Percentiles rank a stretch among this genome's conserved stretches.
phyloP scores from a whole-genome alignment of 106 monocot species.

The Allium cepa region DNA sequence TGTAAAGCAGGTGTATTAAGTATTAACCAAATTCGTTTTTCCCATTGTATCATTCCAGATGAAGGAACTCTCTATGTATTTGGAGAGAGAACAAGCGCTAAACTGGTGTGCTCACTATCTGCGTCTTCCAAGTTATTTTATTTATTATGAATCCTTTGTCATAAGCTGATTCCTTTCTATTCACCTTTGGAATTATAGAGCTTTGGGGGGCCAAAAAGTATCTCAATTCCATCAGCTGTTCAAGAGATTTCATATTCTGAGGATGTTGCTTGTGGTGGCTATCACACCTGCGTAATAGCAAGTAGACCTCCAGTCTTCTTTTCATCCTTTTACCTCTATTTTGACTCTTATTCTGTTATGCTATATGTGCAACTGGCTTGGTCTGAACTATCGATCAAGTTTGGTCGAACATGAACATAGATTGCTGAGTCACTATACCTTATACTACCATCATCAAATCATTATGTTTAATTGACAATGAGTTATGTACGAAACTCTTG shows the following conservation, averaged over 20 bases:
- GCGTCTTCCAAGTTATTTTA: background rate
- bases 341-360: no score
- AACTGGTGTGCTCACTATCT: slow-evolving; percentile 32
- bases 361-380: no score
- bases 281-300: slow-evolving; percentile 90
- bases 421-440: no score
- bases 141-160: background rate
- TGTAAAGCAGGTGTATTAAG: no score
- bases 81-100: slow-evolving; percentile 58
- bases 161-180: background rate
- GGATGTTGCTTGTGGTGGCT: slow-evolving; percentile 95
- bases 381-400: no score
- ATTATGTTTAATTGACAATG: no score
- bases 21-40: no score
- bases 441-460: no score
- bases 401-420: no score
- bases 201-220: slow-evolving; percentile 52
- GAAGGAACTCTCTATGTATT: slow-evolving; percentile 69
- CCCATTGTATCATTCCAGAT: slow-evolving; percentile 29
- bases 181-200: slow-evolving; percentile 28
- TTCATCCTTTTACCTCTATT: no score
- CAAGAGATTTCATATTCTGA: slow-evolving; percentile 59
- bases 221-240: slow-evolving; percentile 40
- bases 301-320: slow-evolving; percentile 22
- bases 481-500: no score